Conservation (phyloP, 1,139 yeast genomes). For the Diutina mesorugosa region DNA sequence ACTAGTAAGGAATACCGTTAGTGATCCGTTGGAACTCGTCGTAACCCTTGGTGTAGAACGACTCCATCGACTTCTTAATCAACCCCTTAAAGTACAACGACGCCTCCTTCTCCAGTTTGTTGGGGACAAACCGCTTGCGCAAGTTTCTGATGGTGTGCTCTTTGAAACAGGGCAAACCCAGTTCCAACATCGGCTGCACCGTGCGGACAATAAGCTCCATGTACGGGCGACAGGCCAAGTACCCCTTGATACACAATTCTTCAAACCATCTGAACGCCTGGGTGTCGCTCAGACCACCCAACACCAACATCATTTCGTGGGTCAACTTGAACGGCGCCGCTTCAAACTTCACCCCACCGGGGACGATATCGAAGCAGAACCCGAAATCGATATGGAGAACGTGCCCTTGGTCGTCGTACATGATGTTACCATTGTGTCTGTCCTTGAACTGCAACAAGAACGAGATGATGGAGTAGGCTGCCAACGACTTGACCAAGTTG, state of each 20-base stretch:
- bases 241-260: conserved; percentile 88
- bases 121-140: conserved; percentile 67
- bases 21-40: conserved; percentile 96
- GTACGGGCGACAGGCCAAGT: conserved; percentile 78
- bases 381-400: conserved; percentile 95
- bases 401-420: conserved; percentile 96
- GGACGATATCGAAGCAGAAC: conserved; percentile 95
- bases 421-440: conserved; percentile 96
- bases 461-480: conserved; percentile 91
- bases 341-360: conserved; percentile 97
- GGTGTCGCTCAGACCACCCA: conserved; percentile 80
- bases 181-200: conserved; percentile 86
- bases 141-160: conserved; percentile 69
- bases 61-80: conserved; percentile 73
- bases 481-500: conserved; percentile 85
- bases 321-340: conserved; percentile 96
- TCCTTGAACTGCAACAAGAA: conserved; percentile 91
- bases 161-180: conserved; percentile 94
- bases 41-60: conserved; percentile 84
- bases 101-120: conserved; percentile 76
- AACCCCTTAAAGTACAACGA: conserved; percentile 64
- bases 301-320: conserved; percentile 88
- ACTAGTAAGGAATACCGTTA: conserved; percentile 84
- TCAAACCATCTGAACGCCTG: conserved; percentile 93
- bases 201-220: conserved; percentile 78